Conservation (phyloP, 2,329 filamentous ascomycete genomes). For the Phialocephala subalpina region DNA sequence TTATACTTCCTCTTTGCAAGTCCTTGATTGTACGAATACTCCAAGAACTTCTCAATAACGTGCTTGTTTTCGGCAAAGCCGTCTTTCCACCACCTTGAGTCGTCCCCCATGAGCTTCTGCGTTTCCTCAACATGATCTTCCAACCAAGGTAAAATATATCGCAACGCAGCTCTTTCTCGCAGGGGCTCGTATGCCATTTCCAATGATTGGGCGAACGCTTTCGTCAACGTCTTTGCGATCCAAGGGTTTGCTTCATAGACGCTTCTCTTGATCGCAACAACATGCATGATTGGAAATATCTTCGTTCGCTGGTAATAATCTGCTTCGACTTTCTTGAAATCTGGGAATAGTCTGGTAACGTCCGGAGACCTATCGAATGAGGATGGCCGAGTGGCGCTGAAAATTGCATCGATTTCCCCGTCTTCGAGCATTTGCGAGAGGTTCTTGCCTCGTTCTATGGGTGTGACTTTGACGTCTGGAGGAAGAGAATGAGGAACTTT, state of each 20-base stretch:
- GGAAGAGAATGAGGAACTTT: constrained; percentile 24
- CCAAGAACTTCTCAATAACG: constrained; percentile 32
- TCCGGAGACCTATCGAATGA: constrained; percentile 28
- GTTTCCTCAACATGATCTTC: constrained; percentile 33
- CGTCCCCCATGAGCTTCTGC: constrained; percentile 20
- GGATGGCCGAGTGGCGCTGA: constrained; percentile 33
- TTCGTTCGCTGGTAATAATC: constrained; percentile 31
- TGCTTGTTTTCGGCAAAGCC: constrained; percentile 35
- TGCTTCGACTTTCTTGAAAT: constrained; percentile 34
- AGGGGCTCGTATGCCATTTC: constrained; percentile 35
- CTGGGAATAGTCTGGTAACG: constrained; percentile 26
- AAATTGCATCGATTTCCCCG: constrained; percentile 35
- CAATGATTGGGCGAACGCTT: constrained; percentile 30
- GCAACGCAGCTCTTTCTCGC: constrained; percentile 26
- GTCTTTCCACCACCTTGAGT: constrained; percentile 33
- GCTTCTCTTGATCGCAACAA: constrained; percentile 30
- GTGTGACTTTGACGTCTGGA: constrained; percentile 15
- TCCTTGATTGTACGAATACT: constrained; percentile 31
- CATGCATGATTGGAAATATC: constrained; percentile 38
- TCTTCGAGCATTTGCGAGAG: constrained; percentile 33
- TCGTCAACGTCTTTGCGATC: constrained; percentile 34
- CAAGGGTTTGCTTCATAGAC: constrained; percentile 35
- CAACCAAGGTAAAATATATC: constrained; percentile 38
- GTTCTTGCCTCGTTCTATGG: constrained; percentile 21
- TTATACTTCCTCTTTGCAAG: constrained; percentile 27